Evolutionary conservation across 106 monocot species (phyloP).

Genomic region (Alisma plantagoaquatica): DNA sequence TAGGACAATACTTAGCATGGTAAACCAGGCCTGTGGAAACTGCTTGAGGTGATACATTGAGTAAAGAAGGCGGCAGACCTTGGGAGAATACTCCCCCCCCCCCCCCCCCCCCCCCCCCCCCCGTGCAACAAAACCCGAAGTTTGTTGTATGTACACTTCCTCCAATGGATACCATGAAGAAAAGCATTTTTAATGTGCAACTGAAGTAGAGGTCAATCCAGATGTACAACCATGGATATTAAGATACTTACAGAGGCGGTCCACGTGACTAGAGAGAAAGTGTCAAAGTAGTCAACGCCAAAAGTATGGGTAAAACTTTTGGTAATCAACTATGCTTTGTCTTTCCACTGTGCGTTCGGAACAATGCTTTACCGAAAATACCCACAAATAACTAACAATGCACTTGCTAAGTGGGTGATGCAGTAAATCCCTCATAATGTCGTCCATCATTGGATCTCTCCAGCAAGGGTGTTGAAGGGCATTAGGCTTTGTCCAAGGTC

Average conservation of each 20-base stretch:
- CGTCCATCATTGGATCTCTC: too few relatives aligned
- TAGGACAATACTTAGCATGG: too few relatives aligned
- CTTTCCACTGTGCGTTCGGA: too few relatives aligned
- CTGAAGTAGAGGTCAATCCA: background rate
- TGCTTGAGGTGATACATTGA: background rate
- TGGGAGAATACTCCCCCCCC: background rate
- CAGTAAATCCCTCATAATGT: too few relatives aligned
- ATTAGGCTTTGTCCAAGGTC: too few relatives aligned
- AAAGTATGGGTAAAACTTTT: background rate
- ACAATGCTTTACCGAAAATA: too few relatives aligned
- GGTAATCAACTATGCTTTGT: background rate
- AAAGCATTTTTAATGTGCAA: background rate
- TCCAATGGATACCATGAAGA: background rate
- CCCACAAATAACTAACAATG: too few relatives aligned
- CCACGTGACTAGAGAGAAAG: background rate
- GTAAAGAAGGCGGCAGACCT: background rate
- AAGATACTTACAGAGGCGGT: background rate
- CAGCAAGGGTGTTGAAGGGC: too few relatives aligned
- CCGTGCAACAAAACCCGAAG: background rate
- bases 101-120: too few relatives aligned
- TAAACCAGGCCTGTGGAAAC: too few relatives aligned
- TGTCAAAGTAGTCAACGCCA: background rate
- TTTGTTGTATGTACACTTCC: background rate
- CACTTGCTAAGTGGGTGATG: too few relatives aligned
- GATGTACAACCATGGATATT: background rate